Conservation (phyloP, 148 eudicot genomes). For the Beta vulgaris region DNA sequence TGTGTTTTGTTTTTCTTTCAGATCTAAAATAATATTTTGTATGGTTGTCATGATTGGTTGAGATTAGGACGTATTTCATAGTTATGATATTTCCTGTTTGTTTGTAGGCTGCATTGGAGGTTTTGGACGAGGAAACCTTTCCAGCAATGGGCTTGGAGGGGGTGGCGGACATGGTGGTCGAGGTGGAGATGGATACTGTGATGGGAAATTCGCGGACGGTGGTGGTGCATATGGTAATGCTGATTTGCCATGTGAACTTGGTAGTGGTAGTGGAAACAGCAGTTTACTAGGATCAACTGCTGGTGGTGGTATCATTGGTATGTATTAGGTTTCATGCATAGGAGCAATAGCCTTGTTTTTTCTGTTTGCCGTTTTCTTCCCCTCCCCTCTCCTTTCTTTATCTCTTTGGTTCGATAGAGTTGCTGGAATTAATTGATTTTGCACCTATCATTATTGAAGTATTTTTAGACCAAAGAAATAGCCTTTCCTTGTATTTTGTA, state of each 20-base stretch:
- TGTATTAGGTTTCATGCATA: constrained; percentile 14
- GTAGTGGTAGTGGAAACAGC: constrained; percentile 89
- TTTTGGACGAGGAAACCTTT: constrained; percentile 67
- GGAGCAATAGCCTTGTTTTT: background rate
- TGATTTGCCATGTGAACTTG: constrained; percentile 93
- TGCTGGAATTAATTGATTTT: background rate
- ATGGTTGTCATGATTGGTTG: background rate
- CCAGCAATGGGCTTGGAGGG: constrained; percentile 73
- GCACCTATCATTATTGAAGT: background rate
- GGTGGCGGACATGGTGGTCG: constrained; percentile 97
- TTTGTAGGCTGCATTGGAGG: constrained; percentile 80
- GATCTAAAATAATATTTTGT: background rate
- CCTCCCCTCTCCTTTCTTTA: background rate
- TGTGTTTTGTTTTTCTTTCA: background rate
- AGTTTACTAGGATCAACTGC: constrained; percentile 73
- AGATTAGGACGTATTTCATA: background rate
- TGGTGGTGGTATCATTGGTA: constrained; percentile 92
- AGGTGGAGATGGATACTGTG: constrained; percentile 83
- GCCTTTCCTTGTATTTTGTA: background rate
- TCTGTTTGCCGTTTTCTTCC: background rate
- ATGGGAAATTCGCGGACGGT: constrained; percentile 54
- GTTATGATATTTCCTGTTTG: background rate
- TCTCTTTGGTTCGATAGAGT: background rate
- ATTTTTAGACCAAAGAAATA: background rate
- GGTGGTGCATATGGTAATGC: constrained; percentile 75